Conservation (phyloP, 768 basidiomycete genomes). For the Pulveroboletus sp. region DNA sequence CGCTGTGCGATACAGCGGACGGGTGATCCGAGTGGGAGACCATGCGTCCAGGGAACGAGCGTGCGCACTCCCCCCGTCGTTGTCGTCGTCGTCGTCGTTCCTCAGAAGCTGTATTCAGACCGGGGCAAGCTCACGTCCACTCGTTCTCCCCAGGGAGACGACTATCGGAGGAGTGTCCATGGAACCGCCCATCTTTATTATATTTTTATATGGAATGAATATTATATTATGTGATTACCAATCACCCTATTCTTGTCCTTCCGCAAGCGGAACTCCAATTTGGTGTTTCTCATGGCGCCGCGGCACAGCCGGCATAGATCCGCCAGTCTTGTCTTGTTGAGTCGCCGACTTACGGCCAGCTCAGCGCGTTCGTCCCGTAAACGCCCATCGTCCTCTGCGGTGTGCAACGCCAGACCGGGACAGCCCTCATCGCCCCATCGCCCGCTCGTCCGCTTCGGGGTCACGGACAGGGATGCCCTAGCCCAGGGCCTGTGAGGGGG, state of each 20-base stretch:
- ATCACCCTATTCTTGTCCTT: neutral
- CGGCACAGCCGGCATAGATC: constrained; percentile 28
- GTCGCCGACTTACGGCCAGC: constrained; percentile 27
- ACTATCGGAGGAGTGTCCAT: too few species aligned
- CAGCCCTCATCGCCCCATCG: too few species aligned
- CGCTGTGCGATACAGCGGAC: constrained; percentile 21
- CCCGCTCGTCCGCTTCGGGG: too few species aligned
- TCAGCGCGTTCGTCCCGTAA: constrained; percentile 7
- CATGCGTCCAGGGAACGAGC: too few species aligned
- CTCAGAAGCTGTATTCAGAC: too few species aligned
- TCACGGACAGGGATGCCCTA: constrained; percentile 15
- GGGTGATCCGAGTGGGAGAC: constrained; percentile 22
- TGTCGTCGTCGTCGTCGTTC: too few species aligned
- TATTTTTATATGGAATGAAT: constrained; percentile 8
- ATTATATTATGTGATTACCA: constrained; percentile 9
- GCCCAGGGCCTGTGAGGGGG: constrained; percentile 14
- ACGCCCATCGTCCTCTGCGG: too few species aligned
- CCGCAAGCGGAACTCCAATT: constrained; percentile 27
- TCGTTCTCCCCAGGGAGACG: too few species aligned
- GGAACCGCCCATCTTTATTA: neutral
- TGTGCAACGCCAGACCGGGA: too few species aligned
- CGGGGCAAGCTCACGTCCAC: too few species aligned
- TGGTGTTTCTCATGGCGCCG: constrained; percentile 16
- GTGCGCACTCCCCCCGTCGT: too few species aligned
- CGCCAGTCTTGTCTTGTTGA: constrained; percentile 21